Percentiles rank a stretch among this genome's conserved stretches.
These are phyloP conservation scores for Dactylella cylindrospora DNA, from an alignment of 2,329 filamentous ascomycete species.

Conservation along the genomic window DNA sequence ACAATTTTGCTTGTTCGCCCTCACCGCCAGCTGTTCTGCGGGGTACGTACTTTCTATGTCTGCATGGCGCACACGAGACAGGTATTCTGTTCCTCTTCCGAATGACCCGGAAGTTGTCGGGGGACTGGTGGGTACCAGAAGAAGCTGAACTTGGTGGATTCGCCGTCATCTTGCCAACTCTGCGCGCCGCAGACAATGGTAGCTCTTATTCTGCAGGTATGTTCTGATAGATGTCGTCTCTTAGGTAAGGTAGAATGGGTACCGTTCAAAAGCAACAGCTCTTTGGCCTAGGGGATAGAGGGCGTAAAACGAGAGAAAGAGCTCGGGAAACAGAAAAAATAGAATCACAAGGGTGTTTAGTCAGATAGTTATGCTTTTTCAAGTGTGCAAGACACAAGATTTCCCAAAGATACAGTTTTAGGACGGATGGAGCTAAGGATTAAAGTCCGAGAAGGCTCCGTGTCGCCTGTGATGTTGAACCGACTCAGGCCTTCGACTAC, in stretches of 20 bases:
- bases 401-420: constrained; percentile 6
- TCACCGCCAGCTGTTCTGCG: background rate
- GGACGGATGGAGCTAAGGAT: constrained; percentile 28
- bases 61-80: constrained; percentile 48
- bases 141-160: constrained; percentile 39
- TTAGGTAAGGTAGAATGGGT: no score
- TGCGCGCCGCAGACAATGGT: no score
- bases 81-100: constrained; percentile 49
- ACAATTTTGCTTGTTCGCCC: background rate
- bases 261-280: no score
- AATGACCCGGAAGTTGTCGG: constrained; percentile 47
- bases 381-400: constrained; percentile 7
- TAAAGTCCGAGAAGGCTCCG: constrained; percentile 36
- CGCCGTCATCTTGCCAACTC: constrained; percentile 33
- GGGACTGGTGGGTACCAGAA: constrained; percentile 36
- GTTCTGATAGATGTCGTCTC: no score
- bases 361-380: constrained; percentile 15
- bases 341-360: background rate
- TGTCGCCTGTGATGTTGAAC: constrained; percentile 7
- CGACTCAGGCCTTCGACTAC: constrained; percentile 9
- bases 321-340: no score
- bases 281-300: no score
- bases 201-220: no score
- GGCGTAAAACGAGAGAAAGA: no score
- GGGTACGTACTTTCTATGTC: constrained; percentile 48